Evolutionary conservation across 345 rosid genomes (phyloP).

Genomic region (Hibiscus mutabilis): DNA sequence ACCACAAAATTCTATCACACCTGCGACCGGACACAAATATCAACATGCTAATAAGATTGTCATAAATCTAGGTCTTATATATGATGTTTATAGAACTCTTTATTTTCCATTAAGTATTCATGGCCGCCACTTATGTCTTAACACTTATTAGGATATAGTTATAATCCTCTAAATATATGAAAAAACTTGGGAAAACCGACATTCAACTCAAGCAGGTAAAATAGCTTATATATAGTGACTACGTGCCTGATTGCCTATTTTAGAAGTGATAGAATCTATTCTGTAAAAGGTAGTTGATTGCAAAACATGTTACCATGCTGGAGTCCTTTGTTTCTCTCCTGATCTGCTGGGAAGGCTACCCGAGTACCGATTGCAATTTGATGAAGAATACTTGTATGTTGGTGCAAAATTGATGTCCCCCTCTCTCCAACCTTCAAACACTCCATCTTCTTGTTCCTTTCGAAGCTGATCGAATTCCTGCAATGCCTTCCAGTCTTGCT

Average conservation of each 20-base stretch:
- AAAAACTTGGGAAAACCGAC: neutral
- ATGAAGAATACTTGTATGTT: conserved; percentile 59
- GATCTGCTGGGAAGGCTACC: conserved; percentile 40
- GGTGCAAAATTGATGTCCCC: conserved; percentile 63
- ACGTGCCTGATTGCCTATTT: neutral
- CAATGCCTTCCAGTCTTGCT: conserved; percentile 57
- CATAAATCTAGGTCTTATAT: neutral
- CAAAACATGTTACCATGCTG: conserved; percentile 48
- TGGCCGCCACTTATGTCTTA: neutral
- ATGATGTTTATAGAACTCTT: neutral
- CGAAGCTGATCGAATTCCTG: conserved; percentile 60
- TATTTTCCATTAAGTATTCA: neutral
- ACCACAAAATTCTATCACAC: conserved; percentile 72
- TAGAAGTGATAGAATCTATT: neutral
- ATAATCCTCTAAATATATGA: neutral
- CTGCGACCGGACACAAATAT: conserved; percentile 29
- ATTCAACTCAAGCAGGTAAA: no score
- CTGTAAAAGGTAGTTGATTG: neutral
- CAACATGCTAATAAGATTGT: neutral
- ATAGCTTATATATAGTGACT: no score
- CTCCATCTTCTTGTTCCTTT: conserved; percentile 53
- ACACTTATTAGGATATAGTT: neutral
- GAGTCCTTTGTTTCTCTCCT: conserved; percentile 72
- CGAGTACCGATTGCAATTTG: conserved; percentile 48
- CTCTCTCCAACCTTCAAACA: conserved; percentile 66